A percentile compares a stretch with the other conserved stretches of the same genome.
Evolutionary conservation across 306 rosid genomes (phyloP).

Genomic region (Cicer pinnatifidum): DNA sequence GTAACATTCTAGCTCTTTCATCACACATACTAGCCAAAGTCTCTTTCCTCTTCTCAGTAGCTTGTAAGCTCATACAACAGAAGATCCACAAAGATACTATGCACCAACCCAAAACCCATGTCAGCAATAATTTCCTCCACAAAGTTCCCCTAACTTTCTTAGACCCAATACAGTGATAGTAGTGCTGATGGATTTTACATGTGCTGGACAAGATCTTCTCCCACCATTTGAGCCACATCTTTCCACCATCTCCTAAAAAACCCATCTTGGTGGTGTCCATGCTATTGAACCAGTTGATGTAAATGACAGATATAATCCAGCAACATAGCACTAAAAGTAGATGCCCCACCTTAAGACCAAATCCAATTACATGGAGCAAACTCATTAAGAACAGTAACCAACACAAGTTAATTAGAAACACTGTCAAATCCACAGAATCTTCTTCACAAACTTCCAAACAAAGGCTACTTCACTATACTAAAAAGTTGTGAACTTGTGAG

Average conservation of each 20-base stretch:
- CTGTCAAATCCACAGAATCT: slow-evolving; percentile 71
- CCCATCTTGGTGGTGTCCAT: slow-evolving; percentile 68
- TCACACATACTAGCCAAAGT: slow-evolving; percentile 94
- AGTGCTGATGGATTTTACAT: slow-evolving; percentile 59
- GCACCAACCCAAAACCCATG: slow-evolving; percentile 69
- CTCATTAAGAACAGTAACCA: slow-evolving; percentile 79
- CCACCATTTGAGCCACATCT: slow-evolving; percentile 70
- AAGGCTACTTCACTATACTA: slow-evolving; percentile 26
- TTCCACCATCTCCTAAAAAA: slow-evolving; percentile 61
- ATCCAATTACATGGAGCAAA: slow-evolving; percentile 78
- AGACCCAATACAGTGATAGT: slow-evolving; percentile 66
- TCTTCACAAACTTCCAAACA: slow-evolving; percentile 29
- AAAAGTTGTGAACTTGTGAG: slow-evolving; percentile 42
- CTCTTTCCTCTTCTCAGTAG: slow-evolving; percentile 87
- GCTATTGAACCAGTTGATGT: slow-evolving; percentile 68
- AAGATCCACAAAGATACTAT: slow-evolving; percentile 66
- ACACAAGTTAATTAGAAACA: slow-evolving; percentile 55
- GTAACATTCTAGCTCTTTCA: slow-evolving; percentile 96
- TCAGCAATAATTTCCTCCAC: slow-evolving; percentile 67
- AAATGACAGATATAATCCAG: slow-evolving; percentile 70
- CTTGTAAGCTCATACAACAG: slow-evolving; percentile 66
- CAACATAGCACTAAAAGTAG: slow-evolving; percentile 75
- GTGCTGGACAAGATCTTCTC: slow-evolving; percentile 62
- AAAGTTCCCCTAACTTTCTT: slow-evolving; percentile 54
- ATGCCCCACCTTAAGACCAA: slow-evolving; percentile 83